Evolutionary conservation across 257 asterid species (phyloP).

Genomic region (Rauvolfia tetraphylla): DNA sequence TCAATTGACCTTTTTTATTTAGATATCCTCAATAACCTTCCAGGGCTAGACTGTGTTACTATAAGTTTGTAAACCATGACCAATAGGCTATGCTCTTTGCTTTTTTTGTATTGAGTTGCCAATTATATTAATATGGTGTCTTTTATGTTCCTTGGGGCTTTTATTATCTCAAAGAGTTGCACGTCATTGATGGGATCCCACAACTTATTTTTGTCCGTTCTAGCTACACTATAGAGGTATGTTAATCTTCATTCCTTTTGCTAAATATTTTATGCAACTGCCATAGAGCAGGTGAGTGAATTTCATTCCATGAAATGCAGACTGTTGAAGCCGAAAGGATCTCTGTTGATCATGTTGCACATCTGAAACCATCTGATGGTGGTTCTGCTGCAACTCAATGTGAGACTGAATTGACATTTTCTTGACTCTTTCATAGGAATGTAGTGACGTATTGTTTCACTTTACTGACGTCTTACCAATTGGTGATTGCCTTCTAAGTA

Average conservation of each 20-base stretch:
- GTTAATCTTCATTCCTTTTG: constrained; percentile 13
- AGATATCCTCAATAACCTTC: background rate
- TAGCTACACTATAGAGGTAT: constrained; percentile 90
- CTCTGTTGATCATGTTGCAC: constrained; percentile 97
- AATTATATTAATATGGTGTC: background rate
- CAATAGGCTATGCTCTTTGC: background rate
- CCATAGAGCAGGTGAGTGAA: constrained; percentile 8
- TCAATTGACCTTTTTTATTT: background rate
- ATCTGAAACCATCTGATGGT: constrained; percentile 95
- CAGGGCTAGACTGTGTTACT: background rate
- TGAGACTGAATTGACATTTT: constrained; percentile 31
- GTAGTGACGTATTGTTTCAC: background rate
- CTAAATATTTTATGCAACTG: constrained; percentile 11
- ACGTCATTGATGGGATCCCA: constrained; percentile 88
- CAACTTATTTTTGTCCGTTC: constrained; percentile 90
- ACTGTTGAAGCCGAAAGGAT: constrained; percentile 98
- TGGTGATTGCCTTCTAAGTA: background rate
- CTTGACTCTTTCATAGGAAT: background rate
- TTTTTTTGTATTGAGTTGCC: constrained; percentile 5
- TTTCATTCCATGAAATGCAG: constrained; percentile 33
- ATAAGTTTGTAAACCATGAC: background rate
- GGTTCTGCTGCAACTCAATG: constrained; percentile 99
- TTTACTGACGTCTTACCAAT: background rate
- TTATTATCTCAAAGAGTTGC: constrained; percentile 61
- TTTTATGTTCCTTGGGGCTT: constrained; percentile 19